Base-by-base conservation (phyloP, 495 filamentous ascomycete species). In the Trichoderma asperelloides region DNA sequence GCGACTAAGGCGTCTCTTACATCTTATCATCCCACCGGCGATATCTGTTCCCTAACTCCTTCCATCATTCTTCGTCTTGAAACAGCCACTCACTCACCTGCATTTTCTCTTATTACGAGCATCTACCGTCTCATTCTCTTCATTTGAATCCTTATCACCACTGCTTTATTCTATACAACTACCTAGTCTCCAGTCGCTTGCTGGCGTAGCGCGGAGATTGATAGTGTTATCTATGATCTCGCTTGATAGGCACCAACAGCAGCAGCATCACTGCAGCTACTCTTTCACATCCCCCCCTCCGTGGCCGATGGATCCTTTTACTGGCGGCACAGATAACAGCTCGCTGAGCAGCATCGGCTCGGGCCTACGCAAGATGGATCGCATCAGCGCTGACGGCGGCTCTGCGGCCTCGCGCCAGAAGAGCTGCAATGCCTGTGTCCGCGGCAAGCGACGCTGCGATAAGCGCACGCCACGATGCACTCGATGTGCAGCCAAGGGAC, bases 351-450 rank as follows among this genome's bases (percentile, higher is more conserved):
- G 27, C 27, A 23, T 60, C 23, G 55, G 55, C 25, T 28, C 55
- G 9, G 16, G 55, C 23, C 55, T 60, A 25, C 55, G 55, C 55
- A 60, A 30, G 40, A 30, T 39, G 62, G 40, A 43, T 13, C 62
- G 33, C 62, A 8, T 16, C n/a, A 64, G 33, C 62, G 62, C 33
- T 15, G 62, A 55, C 11, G 64, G 39, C n/a, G 45, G 41, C 16
- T 21, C 39, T 25, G 66, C 63, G 66, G 65, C 67, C 16, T 74
- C 75, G 43, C 68, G 74, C 64, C 76, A 77, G 66, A 78, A 75
- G 71, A 79, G 70, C 68, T 78, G 76, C 70, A 73, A 78, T 39
- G 70, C 71, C 39, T 79, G 77, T 63, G 76, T 78, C 30, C 70
- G 68, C 63, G 69, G 69, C 67, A 79, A 78, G 67, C 66, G 77